These are phyloP conservation scores for Didymella lethalis DNA, from an alignment of 2,329 filamentous ascomycete species.

Conservation along the genomic window DNA sequence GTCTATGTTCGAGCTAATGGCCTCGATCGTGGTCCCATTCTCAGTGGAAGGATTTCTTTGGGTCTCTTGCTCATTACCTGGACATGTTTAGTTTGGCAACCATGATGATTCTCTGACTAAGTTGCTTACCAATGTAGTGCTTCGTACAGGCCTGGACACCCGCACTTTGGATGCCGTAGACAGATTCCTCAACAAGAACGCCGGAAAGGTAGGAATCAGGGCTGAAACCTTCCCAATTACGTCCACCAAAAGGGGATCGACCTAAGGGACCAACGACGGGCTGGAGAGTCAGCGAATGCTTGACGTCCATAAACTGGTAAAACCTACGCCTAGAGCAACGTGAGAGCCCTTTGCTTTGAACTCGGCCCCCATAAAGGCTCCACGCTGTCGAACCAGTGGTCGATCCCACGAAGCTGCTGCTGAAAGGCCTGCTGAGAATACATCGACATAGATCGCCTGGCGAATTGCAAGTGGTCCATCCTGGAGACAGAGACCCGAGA, in stretches of 20 bases:
- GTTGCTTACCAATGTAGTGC: conserved; percentile 42
- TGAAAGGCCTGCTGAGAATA: conserved; percentile 9
- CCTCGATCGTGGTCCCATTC: conserved; percentile 58
- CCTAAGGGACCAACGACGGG: conserved; percentile 59
- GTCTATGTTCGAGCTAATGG: conserved; percentile 58
- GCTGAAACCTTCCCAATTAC: conserved; percentile 61
- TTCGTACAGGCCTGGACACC: conserved; percentile 56
- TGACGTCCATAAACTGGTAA: background rate
- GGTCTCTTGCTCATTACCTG: conserved; percentile 74
- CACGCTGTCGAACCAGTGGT: conserved; percentile 1
- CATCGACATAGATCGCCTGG: conserved; percentile 24
- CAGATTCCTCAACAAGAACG: conserved; percentile 51
- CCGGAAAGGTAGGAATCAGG: conserved; percentile 59
- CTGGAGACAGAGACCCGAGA: conserved; percentile 52
- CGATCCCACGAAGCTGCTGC: conserved; percentile 17
- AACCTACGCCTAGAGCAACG: conserved; percentile 49
- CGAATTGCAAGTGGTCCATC: conserved; percentile 51
- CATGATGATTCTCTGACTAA: background rate
- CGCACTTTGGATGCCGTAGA: conserved; percentile 12
- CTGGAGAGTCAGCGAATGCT: background rate
- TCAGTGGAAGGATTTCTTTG: conserved; percentile 56
- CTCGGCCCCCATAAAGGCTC: conserved; percentile 15
- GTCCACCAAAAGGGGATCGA: conserved; percentile 51
- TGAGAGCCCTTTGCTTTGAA: conserved; percentile 37
- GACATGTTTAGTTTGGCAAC: conserved; percentile 49